phyloP scores from a whole-genome alignment of 768 basidiomycete genomes.

The Hebeloma cylindrosporum region DNA sequence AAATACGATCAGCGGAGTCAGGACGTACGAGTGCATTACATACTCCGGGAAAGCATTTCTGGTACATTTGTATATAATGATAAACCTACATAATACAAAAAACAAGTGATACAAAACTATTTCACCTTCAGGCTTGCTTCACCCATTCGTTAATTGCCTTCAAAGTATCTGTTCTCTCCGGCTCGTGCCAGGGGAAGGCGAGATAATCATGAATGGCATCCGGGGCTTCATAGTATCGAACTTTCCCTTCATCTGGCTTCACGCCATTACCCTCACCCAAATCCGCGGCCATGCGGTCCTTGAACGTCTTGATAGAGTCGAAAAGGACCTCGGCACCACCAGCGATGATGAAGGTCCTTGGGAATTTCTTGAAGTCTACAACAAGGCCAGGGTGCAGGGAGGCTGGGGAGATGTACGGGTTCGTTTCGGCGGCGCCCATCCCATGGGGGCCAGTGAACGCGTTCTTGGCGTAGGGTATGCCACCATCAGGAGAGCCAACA shows the following conservation, averaged over 20 bases:
- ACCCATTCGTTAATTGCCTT: conserved; percentile 53
- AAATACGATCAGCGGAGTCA: no score
- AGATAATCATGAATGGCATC: conserved; percentile 59
- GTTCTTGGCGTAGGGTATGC: conserved; percentile 31
- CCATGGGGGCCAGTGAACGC: conserved; percentile 53
- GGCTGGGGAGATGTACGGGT: conserved; percentile 60
- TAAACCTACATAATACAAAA: background rate
- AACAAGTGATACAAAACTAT: background rate
- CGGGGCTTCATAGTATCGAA: conserved; percentile 48
- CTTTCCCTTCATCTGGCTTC: conserved; percentile 37
- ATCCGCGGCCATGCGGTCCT: conserved; percentile 49
- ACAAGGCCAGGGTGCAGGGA: conserved; percentile 37
- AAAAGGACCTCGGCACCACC: conserved; percentile 59
- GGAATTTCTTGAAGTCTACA: conserved; percentile 54
- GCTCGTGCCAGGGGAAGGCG: conserved; percentile 49
- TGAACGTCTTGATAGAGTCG: conserved; percentile 50
- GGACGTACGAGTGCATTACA: no score
- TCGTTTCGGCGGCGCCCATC: conserved; percentile 41
- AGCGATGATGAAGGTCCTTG: conserved; percentile 56
- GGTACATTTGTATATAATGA: no score
- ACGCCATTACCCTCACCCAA: conserved; percentile 46
- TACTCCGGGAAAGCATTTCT: no score
- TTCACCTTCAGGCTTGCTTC: no score
- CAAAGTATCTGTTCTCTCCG: conserved; percentile 49
- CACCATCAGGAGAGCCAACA: conserved; percentile 27